Conservation (phyloP, 768 basidiomycete genomes). For the Tremella mesenterica region DNA sequence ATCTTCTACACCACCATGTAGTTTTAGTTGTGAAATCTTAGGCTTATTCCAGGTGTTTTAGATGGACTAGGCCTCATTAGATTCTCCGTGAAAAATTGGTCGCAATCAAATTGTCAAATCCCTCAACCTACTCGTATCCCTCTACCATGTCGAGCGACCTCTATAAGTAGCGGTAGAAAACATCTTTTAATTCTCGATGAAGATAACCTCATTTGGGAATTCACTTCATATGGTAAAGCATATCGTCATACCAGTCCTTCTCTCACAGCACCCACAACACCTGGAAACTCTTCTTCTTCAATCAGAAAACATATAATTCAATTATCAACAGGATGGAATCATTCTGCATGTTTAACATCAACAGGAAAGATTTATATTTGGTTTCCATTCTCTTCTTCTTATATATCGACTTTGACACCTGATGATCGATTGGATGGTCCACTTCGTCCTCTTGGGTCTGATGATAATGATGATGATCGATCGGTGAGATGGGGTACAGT, state of each 20-base stretch:
- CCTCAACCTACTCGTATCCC: slow-evolving; percentile 28
- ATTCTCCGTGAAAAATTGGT: slow-evolving; percentile 16
- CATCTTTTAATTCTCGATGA: slow-evolving; percentile 39
- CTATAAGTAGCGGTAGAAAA: slow-evolving; percentile 22
- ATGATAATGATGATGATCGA: slow-evolving; percentile 10
- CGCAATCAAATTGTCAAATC: slow-evolving; percentile 21
- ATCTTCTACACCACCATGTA: background rate
- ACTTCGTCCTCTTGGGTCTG: slow-evolving; percentile 2
- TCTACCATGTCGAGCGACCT: slow-evolving; percentile 26
- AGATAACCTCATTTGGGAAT: slow-evolving; percentile 39
- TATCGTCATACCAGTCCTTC: slow-evolving; percentile 30
- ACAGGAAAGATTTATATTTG: slow-evolving; percentile 28
- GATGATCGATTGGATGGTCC: slow-evolving; percentile 14
- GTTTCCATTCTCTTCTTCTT: slow-evolving; percentile 28
- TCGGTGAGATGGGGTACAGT: slow-evolving; percentile 30
- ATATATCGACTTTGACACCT: slow-evolving; percentile 15
- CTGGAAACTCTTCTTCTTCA: slow-evolving; percentile 16
- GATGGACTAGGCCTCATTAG: slow-evolving; percentile 19
- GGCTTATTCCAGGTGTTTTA: slow-evolving; percentile 21
- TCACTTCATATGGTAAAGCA: slow-evolving; percentile 31
- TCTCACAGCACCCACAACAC: slow-evolving; percentile 19
- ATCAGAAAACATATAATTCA: slow-evolving; percentile 22
- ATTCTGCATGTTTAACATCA: slow-evolving; percentile 31
- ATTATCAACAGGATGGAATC: slow-evolving; percentile 32
- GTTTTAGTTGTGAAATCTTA: too few species aligned